Base-by-base conservation (phyloP, 1,139 yeast genomes). In the Lodderomyces elongisporus region DNA sequence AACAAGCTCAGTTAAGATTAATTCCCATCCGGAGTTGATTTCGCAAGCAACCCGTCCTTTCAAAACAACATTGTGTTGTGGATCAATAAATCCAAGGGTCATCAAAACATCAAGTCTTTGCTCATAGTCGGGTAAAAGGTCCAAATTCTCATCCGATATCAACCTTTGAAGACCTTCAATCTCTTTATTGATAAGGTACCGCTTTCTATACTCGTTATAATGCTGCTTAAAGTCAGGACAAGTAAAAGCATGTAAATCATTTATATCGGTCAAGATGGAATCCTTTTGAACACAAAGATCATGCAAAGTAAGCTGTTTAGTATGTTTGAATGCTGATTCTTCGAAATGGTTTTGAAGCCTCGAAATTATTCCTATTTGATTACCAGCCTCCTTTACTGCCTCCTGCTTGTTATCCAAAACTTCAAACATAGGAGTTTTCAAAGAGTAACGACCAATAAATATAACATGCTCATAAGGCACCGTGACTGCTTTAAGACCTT, bases 41-140 rank as follows among this genome's bases (percentile, higher is more conserved):
- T 89, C 96, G 54, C 89, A 81, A 0, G 89, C 89, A 28, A 84
- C 93, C 43, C 94, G 67, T 12, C 94, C 96, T 60, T 88, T 88
- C 45, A 89, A 66, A 25, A 79, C 74, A 14, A 91, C 96, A 45
- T 83, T 85, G 41, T 80, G 77, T 33, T 77, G 70, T 3, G 63
- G 66, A 49, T 91, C 96, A 34, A 93, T 80, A 52, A 84, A 93
- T 12, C 78, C 85, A 18, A 88, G 66, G 16, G 75, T 75, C 47
- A 78, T 75, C 39, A 91, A 66, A 4, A 91, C 95, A 30, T 70
- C 72, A 30, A 91, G 63, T 47, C 98, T 74, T 55, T 87, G 95
- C 48, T 88, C 94, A 52, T 91, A 91, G 54, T 91, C 96, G 1
- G 98, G 98, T 30, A 91, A 66, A 34, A 93, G 64, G 43, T 85